These are phyloP conservation scores for Citrus maxima DNA, from an alignment of 345 rosid species.

Conservation along the genomic window DNA sequence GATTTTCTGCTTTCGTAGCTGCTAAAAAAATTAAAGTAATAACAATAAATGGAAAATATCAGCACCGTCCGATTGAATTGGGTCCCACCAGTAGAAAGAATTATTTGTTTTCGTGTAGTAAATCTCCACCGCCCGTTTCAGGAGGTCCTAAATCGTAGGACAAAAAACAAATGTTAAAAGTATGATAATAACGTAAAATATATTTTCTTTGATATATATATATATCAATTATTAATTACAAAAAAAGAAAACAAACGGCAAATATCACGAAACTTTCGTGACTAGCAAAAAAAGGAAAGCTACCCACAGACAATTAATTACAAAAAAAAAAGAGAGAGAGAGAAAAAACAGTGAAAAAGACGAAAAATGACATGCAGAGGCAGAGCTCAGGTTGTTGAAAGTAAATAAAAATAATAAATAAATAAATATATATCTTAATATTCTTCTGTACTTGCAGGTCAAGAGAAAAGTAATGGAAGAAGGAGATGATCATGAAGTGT, in stretches of 20 bases:
- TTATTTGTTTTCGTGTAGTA: background rate
- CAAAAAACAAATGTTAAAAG: background rate
- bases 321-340: background rate
- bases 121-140: background rate
- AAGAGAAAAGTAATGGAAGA: conserved; percentile 48
- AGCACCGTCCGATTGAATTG: background rate
- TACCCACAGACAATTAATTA: background rate
- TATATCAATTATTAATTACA: conserved; percentile 16
- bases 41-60: background rate
- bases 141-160: background rate
- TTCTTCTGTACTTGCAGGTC: conserved; percentile 35
- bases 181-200: too few relatives aligned
- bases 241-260: conserved; percentile 45
- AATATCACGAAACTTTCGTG: conserved; percentile 66
- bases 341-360: conserved; percentile 15
- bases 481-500: conserved; percentile 47
- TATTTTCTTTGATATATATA: background rate
- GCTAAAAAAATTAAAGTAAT: background rate
- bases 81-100: background rate
- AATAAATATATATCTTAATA: background rate
- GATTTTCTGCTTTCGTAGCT: background rate
- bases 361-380: conserved; percentile 3
- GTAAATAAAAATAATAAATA: background rate
- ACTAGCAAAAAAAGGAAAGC: conserved; percentile 13
- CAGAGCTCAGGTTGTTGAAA: background rate